Evolutionary conservation across 768 basidiomycete genomes (phyloP).

Genomic region (Mycena latifolia): DNA sequence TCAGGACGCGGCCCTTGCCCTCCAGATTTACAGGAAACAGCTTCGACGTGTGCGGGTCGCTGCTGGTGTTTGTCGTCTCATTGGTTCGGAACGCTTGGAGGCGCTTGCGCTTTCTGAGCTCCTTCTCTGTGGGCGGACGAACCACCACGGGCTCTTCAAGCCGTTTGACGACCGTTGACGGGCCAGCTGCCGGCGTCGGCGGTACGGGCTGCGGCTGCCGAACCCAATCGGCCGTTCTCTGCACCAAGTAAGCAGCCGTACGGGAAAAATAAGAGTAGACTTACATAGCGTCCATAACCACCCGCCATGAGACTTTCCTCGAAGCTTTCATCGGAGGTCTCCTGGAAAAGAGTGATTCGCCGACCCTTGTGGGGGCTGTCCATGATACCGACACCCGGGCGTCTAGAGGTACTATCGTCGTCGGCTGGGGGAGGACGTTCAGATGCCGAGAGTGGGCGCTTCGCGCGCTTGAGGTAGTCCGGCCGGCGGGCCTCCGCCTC

Average conservation of each 20-base stretch:
- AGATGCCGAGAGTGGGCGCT: slow-evolving; percentile 58
- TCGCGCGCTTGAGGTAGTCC: slow-evolving; percentile 76
- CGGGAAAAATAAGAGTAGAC: slow-evolving; percentile 40
- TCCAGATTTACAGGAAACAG: slow-evolving; percentile 75
- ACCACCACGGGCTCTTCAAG: slow-evolving; percentile 54
- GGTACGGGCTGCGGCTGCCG: slow-evolving; percentile 64
- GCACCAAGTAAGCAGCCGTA: slow-evolving; percentile 29
- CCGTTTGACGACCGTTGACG: slow-evolving; percentile 56
- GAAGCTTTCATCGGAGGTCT: slow-evolving; percentile 87
- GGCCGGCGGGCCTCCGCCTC: slow-evolving; percentile 75
- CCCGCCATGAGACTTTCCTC: slow-evolving; percentile 88
- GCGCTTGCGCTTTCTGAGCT: slow-evolving; percentile 75
- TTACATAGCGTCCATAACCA: slow-evolving; percentile 82
- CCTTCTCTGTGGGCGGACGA: slow-evolving; percentile 64
- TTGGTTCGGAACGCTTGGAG: slow-evolving; percentile 74
- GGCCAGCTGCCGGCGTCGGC: slow-evolving; percentile 54
- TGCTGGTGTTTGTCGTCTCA: slow-evolving; percentile 44
- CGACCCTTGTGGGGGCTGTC: slow-evolving; percentile 82
- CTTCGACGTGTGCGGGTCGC: slow-evolving; percentile 48
- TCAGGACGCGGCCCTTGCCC: slow-evolving; percentile 78
- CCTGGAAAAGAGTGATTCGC: slow-evolving; percentile 81
- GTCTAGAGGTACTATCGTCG: slow-evolving; percentile 40
- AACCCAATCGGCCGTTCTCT: slow-evolving; percentile 74
- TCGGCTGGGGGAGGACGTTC: slow-evolving; percentile 52
- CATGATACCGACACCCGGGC: slow-evolving; percentile 66